phyloP scores from a whole-genome alignment of 78 protist genomes.

The Dictyostelium capitatum region DNA sequence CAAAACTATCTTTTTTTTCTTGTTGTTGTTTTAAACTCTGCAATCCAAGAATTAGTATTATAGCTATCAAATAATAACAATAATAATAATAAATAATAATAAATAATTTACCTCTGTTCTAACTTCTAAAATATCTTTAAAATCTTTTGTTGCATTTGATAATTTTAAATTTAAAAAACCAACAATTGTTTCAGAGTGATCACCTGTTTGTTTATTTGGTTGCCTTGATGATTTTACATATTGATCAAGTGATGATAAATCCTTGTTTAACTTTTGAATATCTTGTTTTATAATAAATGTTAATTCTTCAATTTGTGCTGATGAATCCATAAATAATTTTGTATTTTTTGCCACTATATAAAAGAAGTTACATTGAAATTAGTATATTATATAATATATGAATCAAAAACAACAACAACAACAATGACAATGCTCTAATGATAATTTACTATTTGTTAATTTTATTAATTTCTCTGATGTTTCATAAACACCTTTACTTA shows the following conservation, averaged over 20 bases:
- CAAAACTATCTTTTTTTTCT: constrained; percentile 62
- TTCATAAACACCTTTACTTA: constrained; percentile 72
- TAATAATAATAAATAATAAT: too few relatives aligned
- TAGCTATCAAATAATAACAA: neutral
- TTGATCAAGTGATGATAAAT: constrained; percentile 24
- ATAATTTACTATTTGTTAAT: constrained; percentile 56
- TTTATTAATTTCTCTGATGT: constrained; percentile 66
- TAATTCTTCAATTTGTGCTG: constrained; percentile 69
- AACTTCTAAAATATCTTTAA: constrained; percentile 80
- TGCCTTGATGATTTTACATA: constrained; percentile 54
- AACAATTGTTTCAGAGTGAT: constrained; percentile 76
- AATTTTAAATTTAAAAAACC: constrained; percentile 72
- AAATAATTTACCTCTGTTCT: constrained; percentile 59
- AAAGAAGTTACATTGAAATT: neutral
- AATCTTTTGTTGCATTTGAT: constrained; percentile 61
- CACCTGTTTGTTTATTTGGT: constrained; percentile 71
- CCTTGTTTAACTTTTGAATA: constrained; percentile 64
- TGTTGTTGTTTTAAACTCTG: constrained; percentile 81
- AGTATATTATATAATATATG: too few relatives aligned
- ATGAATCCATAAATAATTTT: constrained; percentile 58
- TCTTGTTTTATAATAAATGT: constrained; percentile 77
- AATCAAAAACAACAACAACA: too few relatives aligned
- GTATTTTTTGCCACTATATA: constrained; percentile 71
- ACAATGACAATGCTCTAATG: neutral
- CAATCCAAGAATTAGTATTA: too few relatives aligned